Percentiles rank a stretch among this genome's conserved stretches.
These are phyloP conservation scores for Monosporascus sp. DNA, from an alignment of 2,329 filamentous ascomycete species.

Conservation along the genomic window DNA sequence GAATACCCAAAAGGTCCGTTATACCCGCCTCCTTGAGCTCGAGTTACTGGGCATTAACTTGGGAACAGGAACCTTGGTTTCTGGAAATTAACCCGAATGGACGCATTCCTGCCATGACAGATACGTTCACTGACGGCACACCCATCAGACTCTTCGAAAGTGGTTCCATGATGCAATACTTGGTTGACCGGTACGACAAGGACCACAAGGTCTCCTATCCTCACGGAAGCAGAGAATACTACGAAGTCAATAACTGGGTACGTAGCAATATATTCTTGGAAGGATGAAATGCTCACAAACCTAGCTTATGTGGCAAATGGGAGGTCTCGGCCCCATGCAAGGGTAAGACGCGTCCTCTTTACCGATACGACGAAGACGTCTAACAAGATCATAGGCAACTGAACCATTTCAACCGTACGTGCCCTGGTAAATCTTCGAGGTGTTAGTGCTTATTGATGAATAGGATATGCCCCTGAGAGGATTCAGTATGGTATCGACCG, in stretches of 20 bases:
- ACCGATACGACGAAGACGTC: not conserved
- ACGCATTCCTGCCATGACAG: constrained; percentile 81
- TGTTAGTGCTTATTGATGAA: not conserved
- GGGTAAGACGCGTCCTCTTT: constrained; percentile 29
- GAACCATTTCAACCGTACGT: constrained; percentile 71
- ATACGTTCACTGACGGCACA: constrained; percentile 69
- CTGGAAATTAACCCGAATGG: constrained; percentile 90
- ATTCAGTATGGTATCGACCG: constrained; percentile 80
- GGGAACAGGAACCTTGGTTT: constrained; percentile 65
- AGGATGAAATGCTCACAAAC: constrained; percentile 7
- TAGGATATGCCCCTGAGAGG: constrained; percentile 71
- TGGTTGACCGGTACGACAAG: constrained; percentile 74
- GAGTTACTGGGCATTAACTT: not conserved
- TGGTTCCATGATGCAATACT: constrained; percentile 78
- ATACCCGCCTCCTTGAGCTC: constrained; percentile 9
- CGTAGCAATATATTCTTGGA: constrained; percentile 16
- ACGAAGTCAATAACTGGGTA: constrained; percentile 76
- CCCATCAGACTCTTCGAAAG: constrained; percentile 76
- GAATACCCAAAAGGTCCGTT: constrained; percentile 66
- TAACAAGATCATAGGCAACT: constrained; percentile 49
- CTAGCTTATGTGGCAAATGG: constrained; percentile 70
- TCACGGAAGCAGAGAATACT: constrained; percentile 65
- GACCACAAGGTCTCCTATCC: constrained; percentile 82
- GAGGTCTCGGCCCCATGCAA: constrained; percentile 78
- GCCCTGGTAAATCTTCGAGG: no score